Conservation (phyloP, 1,284 basidiomycete genomes). For the Microbotryomycetes sp. region DNA sequence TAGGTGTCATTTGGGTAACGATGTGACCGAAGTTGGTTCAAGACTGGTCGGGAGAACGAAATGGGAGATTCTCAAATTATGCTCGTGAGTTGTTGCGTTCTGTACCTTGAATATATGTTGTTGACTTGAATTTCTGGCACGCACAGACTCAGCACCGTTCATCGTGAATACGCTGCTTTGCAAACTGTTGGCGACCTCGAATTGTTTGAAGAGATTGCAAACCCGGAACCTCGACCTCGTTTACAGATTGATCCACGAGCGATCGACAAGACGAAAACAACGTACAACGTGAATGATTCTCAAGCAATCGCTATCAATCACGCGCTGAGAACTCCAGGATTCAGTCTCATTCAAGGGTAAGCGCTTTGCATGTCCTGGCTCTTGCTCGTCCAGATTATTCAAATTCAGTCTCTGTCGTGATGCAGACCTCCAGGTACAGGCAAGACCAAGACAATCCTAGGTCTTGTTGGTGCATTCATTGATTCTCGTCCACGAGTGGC, state of each 20-base stretch:
- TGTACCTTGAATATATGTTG: background rate
- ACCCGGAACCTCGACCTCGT: slow-evolving; percentile 53
- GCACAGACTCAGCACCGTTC: slow-evolving; percentile 73
- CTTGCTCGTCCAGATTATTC: background rate
- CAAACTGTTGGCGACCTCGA: slow-evolving; percentile 78
- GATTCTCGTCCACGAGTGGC: slow-evolving; percentile 43
- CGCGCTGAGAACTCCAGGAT: slow-evolving; percentile 66
- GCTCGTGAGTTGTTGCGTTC: slow-evolving; percentile 54
- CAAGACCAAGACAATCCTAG: slow-evolving; percentile 97
- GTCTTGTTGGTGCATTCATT: slow-evolving; percentile 73
- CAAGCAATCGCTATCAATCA: slow-evolving; percentile 85
- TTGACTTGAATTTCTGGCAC: slow-evolving; percentile 4
- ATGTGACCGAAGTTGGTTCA: slow-evolving; percentile 41
- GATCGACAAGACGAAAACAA: slow-evolving; percentile 60
- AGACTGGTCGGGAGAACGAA: slow-evolving; percentile 52
- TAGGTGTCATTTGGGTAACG: slow-evolving; percentile 45
- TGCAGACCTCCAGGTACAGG: slow-evolving; percentile 91
- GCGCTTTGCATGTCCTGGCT: slow-evolving; percentile 33
- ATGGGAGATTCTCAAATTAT: slow-evolving; percentile 74
- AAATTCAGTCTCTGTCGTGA: slow-evolving; percentile 9
- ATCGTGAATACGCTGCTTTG: slow-evolving; percentile 87
- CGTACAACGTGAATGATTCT: slow-evolving; percentile 80
- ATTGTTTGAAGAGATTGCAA: slow-evolving; percentile 61
- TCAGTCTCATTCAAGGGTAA: slow-evolving; percentile 92
- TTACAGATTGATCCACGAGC: slow-evolving; percentile 52